Base-by-base conservation (phyloP, 2,329 filamentous ascomycete genomes). In the Zasmidium angulare region DNA sequence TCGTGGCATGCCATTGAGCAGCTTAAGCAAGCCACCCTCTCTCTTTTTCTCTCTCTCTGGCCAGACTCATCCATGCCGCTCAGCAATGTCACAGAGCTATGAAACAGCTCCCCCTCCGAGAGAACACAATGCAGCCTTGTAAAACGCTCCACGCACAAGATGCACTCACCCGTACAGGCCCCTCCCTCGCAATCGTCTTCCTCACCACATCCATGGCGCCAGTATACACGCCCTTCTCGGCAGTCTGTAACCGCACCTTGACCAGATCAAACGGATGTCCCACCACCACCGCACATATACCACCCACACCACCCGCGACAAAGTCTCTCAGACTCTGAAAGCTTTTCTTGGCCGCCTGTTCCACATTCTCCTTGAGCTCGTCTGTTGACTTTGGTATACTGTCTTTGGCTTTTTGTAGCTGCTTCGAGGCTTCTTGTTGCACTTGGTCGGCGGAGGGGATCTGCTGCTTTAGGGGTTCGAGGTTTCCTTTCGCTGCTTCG, bases 201-300 rank as follows among this genome's bases (percentile, higher is more conserved):
- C 84, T 83, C 64, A 98, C 92, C 1, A 97, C 93, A 78, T 99
- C 95, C 70, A 98, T 82, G 14, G 95, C 95, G 49, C 89, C 88
- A 36, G 82, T 89, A 79, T 99, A 99, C 36, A 96, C 90, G 51
- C 95, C 95, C 77, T 87, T 89, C 78, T 98, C 93, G 36, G 95
- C 92, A 1, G 95, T 99, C 81, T 99, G 95, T 75, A 99, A 81
- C 60, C 95, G 90, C 66, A 99, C 95, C 80, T 99, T 99, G 76
- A 98, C 93, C 69, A 99, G 83, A 75, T 99, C 95, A 74, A 99
- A 99, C 10, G 95, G 95, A 77, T 99, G 95, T 58, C 95, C 79
- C 19, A 98, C 93, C 46, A 99, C 75, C 56, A 99, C 95, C 58
- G 95, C 93, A 79, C 91, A 98, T 50, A 99, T 77, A 69, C 95